These are phyloP conservation scores for Elongisporangium undulatum DNA, from an alignment of 352 stramenopile genomes.

Conservation along the genomic window DNA sequence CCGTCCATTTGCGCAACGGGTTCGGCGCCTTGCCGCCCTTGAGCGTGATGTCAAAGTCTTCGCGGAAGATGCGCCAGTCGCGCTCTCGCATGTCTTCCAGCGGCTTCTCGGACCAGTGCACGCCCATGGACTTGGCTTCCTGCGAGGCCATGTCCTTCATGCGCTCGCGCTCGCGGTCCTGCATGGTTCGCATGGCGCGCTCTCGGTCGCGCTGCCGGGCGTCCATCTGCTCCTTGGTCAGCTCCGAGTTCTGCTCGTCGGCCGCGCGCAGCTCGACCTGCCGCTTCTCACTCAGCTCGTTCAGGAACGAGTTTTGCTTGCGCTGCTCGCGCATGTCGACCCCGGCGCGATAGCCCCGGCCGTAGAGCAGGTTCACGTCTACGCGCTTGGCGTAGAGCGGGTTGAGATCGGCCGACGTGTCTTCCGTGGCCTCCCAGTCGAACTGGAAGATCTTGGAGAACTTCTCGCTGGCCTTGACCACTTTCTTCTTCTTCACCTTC, in stretches of 20 bases:
- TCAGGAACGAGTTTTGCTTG: slow-evolving; percentile 88
- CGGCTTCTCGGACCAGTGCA: slow-evolving; percentile 93
- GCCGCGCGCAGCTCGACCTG: slow-evolving; percentile 73
- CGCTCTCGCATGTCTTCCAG: slow-evolving; percentile 93
- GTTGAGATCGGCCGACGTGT: slow-evolving; percentile 90
- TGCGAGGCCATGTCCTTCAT: slow-evolving; percentile 64
- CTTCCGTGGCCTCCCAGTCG: slow-evolving; percentile 91
- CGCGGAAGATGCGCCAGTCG: slow-evolving; percentile 99
- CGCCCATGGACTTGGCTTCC: slow-evolving; percentile 70
- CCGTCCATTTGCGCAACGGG: slow-evolving; percentile 92
- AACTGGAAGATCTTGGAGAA: slow-evolving; percentile 94
- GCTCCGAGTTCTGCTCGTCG: slow-evolving; percentile 56
- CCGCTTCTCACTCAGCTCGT: slow-evolving; percentile 82
- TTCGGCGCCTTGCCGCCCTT: slow-evolving; percentile 85
- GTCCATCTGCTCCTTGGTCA: slow-evolving; percentile 58
- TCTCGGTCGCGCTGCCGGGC: slow-evolving; percentile 67
- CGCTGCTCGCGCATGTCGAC: slow-evolving; percentile 93
- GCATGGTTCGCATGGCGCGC: slow-evolving; percentile 65
- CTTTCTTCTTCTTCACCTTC: slow-evolving; percentile 83
- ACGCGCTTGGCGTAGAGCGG: slow-evolving; percentile 88
- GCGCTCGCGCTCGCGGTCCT: slow-evolving; percentile 48
- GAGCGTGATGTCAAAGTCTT: slow-evolving; percentile 99
- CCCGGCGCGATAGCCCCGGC: slow-evolving; percentile 89
- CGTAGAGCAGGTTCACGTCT: slow-evolving; percentile 90
- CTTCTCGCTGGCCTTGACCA: slow-evolving; percentile 91